Conservation (phyloP, 2,329 filamentous ascomycete species). For the Aspergillus sp. region DNA sequence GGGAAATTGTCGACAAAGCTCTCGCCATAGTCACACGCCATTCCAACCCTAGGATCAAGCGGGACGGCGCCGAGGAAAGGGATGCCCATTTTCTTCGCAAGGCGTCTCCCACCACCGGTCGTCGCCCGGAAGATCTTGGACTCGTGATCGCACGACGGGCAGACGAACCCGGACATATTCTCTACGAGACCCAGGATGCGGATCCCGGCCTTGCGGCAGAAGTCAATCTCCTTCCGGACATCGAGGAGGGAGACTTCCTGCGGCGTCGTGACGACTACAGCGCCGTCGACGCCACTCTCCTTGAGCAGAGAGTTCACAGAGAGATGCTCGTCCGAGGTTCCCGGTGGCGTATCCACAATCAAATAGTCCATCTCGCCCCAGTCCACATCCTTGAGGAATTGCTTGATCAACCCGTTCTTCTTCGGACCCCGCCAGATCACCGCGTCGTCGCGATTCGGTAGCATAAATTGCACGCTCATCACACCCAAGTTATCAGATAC, state of each 20-base stretch:
- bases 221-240: constrained; percentile 96
- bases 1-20: constrained; percentile 95
- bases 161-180: constrained; percentile 98
- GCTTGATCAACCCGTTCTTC: constrained; percentile 98
- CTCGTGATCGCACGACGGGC: constrained; percentile 82
- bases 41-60: constrained; percentile 88
- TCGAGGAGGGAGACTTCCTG: constrained; percentile 93
- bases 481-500: constrained; percentile 91
- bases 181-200: constrained; percentile 86
- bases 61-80: constrained; percentile 90
- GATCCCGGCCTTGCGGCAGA: constrained; percentile 93
- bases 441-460: constrained; percentile 89
- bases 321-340: constrained; percentile 93
- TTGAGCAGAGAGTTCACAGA: constrained; percentile 91
- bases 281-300: constrained; percentile 89
- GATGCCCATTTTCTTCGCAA: constrained; percentile 85
- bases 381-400: constrained; percentile 96
- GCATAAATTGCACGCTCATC: constrained; percentile 98
- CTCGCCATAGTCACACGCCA: constrained; percentile 97
- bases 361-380: constrained; percentile 96
- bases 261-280: constrained; percentile 90
- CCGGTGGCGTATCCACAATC: constrained; percentile 92
- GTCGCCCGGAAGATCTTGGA: constrained; percentile 87
- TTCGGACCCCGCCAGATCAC: constrained; percentile 98
- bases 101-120: constrained; percentile 79